Conservation (phyloP, 768 basidiomycete genomes). For the Kwoniella bestiolae region DNA sequence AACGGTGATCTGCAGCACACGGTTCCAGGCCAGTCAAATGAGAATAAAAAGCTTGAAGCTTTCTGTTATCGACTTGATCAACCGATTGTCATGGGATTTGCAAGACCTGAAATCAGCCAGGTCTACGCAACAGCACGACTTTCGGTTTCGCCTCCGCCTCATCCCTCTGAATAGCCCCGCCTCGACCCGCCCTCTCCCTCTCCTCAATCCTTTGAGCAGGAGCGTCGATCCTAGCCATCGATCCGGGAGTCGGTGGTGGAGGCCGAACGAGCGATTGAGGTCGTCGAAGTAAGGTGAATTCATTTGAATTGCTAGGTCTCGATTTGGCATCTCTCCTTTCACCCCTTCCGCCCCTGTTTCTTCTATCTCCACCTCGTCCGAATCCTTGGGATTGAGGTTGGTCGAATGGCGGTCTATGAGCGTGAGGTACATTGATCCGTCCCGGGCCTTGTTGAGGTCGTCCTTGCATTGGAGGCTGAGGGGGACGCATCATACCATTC, state of each 20-base stretch:
- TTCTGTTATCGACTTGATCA: no score
- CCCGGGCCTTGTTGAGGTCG: background rate
- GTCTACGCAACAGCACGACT: conserved; percentile 31
- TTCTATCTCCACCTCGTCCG: conserved; percentile 8
- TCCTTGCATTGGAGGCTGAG: background rate
- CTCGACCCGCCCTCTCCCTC: background rate
- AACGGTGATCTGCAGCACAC: no score
- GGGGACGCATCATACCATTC: background rate
- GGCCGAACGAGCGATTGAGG: conserved; percentile 30
- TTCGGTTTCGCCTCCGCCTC: conserved; percentile 17
- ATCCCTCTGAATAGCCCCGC: background rate
- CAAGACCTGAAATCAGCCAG: conserved; percentile 14
- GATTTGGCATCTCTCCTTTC: conserved; percentile 7
- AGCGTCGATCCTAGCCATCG: conserved; percentile 6
- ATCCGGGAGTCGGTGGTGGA: conserved; percentile 5
- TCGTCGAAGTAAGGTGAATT: conserved; percentile 44
- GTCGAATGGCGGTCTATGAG: background rate
- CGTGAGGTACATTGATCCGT: background rate
- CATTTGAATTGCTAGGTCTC: conserved; percentile 10
- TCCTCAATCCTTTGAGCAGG: background rate
- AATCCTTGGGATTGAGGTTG: background rate
- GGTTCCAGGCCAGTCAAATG: no score
- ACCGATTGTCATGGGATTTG: background rate
- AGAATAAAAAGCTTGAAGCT: no score
- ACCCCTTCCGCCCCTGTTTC: conserved; percentile 23